Conservation (phyloP, 352 stramenopile genomes). For the Halophytophthora batemanensis region DNA sequence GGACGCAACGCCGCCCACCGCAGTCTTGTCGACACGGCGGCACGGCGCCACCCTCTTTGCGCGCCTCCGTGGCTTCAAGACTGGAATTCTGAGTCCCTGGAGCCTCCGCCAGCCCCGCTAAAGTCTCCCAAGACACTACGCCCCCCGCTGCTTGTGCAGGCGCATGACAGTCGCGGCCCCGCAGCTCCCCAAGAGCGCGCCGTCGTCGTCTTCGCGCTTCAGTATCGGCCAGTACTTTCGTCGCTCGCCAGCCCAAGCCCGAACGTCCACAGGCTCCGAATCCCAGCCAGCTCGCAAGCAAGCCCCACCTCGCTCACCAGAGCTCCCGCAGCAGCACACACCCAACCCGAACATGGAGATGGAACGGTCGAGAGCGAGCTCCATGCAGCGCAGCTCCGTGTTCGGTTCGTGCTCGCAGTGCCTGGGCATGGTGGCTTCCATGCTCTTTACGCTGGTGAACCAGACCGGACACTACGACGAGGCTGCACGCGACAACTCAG, state of each 20-base stretch:
- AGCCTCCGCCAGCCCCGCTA: too few species aligned
- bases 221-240: conserved; percentile 32
- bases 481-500: conserved; percentile 20
- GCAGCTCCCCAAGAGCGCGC: too few species aligned
- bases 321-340: conserved; percentile 4
- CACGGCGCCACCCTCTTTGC: too few species aligned
- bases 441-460: conserved; percentile 51
- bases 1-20: too few species aligned
- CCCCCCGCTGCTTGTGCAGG: too few species aligned
- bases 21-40: too few species aligned
- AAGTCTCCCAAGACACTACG: too few species aligned
- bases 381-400: conserved; percentile 31
- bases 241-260: conserved; percentile 21
- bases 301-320: not conserved
- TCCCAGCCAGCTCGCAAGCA: conserved; percentile 1
- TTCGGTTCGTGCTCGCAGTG: conserved; percentile 58
- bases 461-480: conserved; percentile 29
- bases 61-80: too few species aligned
- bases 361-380: not conserved
- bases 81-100: too few species aligned
- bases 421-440: conserved; percentile 42
- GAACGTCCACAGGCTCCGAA: conserved; percentile 1
- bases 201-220: conserved; percentile 18
- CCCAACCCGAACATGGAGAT: too few species aligned
- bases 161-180: too few species aligned